Evolutionary conservation across 352 stramenopile genomes (phyloP).

Genomic region (Phytophthora pini): DNA sequence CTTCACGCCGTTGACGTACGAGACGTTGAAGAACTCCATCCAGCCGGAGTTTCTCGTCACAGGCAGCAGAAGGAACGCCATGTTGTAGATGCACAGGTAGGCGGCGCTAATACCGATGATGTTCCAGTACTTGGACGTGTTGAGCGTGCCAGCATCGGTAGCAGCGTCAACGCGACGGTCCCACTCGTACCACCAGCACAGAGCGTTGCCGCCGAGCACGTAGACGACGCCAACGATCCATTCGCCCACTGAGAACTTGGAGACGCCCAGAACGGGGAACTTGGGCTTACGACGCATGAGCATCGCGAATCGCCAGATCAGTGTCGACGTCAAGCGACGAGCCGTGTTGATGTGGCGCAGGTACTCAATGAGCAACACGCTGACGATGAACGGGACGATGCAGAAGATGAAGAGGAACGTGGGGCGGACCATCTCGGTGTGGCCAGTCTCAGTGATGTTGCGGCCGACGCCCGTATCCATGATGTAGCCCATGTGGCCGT

Average conservation of each 20-base stretch:
- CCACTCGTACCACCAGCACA: conserved; percentile 71
- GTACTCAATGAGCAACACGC: conserved; percentile 59
- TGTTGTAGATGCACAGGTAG: conserved; percentile 76
- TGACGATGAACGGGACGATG: conserved; percentile 64
- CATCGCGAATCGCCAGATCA: conserved; percentile 50
- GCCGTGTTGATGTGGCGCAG: conserved; percentile 51
- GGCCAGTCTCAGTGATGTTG: conserved; percentile 59
- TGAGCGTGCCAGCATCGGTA: conserved; percentile 39
- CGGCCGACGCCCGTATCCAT: conserved; percentile 56
- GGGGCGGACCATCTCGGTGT: conserved; percentile 71
- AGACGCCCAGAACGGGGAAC: conserved; percentile 50
- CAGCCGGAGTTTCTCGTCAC: conserved; percentile 65
- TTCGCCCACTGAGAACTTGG: conserved; percentile 56
- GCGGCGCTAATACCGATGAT: conserved; percentile 58
- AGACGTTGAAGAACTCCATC: conserved; percentile 77
- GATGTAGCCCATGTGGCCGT: conserved; percentile 48
- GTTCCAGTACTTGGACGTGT: conserved; percentile 61
- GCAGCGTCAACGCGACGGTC: conserved; percentile 47
- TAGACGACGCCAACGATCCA: conserved; percentile 63
- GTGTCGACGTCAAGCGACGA: conserved; percentile 41
- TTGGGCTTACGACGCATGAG: conserved; percentile 59
- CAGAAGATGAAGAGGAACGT: conserved; percentile 78
- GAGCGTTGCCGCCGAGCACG: conserved; percentile 63
- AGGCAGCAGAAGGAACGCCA: conserved; percentile 69
- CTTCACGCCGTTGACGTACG: conserved; percentile 64